These are phyloP conservation scores for Phytopythium chamaehyphon DNA, from an alignment of 352 stramenopile genomes.

Conservation along the genomic window DNA sequence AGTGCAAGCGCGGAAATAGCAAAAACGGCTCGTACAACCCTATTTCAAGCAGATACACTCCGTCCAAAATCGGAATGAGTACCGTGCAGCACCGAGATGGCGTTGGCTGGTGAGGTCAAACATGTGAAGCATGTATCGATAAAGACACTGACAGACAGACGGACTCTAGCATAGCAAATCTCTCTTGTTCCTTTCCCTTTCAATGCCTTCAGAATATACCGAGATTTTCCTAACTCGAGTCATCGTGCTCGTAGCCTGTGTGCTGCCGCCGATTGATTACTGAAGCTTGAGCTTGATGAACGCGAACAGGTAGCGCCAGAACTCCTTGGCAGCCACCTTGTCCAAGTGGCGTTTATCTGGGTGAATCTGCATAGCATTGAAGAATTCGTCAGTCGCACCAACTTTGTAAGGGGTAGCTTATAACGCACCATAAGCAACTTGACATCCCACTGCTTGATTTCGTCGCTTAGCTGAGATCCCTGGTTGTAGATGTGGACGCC, in stretches of 20 bases:
- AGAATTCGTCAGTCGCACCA: neutral
- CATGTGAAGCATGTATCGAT: too few species aligned
- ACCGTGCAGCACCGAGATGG: too few species aligned
- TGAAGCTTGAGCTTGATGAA: constrained; percentile 82
- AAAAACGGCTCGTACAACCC: neutral
- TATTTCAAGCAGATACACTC: too few species aligned
- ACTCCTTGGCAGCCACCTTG: constrained; percentile 86
- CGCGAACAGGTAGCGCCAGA: constrained; percentile 89
- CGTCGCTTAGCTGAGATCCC: constrained; percentile 65
- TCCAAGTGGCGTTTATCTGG: constrained; percentile 90
- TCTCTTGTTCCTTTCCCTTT: too few species aligned
- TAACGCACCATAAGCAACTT: constrained; percentile 84
- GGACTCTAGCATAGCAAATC: too few species aligned
- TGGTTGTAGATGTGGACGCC: constrained; percentile 85
- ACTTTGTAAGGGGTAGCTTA: too few species aligned
- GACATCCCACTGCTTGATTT: constrained; percentile 90
- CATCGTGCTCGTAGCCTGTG: neutral
- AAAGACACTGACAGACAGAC: too few species aligned
- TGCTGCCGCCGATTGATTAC: constrained; percentile 20
- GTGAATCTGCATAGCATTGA: constrained; percentile 53
- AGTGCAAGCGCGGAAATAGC: neutral
- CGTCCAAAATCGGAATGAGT: too few species aligned
- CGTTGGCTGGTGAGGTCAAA: too few species aligned
- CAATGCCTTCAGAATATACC: too few species aligned
- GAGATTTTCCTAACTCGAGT: neutral